phyloP scores from a whole-genome alignment of 257 asterid genomes.

The Solanum medicagineum region DNA sequence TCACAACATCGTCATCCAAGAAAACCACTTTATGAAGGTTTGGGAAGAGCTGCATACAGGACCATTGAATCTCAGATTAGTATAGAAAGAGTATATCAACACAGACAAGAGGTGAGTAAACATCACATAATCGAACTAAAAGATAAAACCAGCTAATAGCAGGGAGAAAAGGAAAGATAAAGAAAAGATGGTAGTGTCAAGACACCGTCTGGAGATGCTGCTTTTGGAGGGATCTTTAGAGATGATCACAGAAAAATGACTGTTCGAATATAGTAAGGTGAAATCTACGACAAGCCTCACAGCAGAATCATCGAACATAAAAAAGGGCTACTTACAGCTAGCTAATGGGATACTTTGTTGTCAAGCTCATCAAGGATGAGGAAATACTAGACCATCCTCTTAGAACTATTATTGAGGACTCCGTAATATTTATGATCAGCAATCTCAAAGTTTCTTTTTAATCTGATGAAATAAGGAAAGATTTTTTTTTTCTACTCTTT shows the following conservation, averaged over 20 bases:
- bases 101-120: not conserved
- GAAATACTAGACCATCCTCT: not conserved
- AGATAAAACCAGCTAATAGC: not conserved
- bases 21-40: conserved; percentile 89
- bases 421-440: not conserved
- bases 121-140: not conserved
- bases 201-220: not conserved
- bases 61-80: not conserved
- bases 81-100: not conserved
- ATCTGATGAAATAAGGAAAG: too few relatives aligned
- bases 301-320: not conserved
- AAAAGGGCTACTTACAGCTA: not conserved
- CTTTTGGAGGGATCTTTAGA: not conserved
- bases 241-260: not conserved
- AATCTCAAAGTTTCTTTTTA: too few relatives aligned
- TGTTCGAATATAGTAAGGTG: not conserved
- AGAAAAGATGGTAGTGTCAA: not conserved
- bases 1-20: conserved; percentile 91
- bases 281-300: not conserved
- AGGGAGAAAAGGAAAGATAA: not conserved
- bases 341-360: not conserved
- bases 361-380: not conserved
- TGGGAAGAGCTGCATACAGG: conserved; percentile 75
- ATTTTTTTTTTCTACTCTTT: too few relatives aligned
- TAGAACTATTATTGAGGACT: not conserved